Evolutionary conservation across 2,329 filamentous ascomycete genomes (phyloP), one percentile per base, ranked within the genome.

Genomic region (Venturia pyrina): DNA sequence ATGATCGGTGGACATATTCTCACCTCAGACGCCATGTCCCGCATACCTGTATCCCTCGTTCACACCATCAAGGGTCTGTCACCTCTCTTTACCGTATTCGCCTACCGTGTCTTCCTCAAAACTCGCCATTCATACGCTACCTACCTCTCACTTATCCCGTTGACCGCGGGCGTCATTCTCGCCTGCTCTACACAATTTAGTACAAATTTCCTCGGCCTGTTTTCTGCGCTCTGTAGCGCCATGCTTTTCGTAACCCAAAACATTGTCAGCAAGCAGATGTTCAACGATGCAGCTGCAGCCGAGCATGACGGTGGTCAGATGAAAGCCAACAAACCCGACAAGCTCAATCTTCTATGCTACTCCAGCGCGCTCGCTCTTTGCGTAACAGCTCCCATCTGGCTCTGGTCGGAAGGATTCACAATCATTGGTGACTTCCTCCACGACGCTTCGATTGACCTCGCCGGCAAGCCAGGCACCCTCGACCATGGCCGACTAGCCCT

Each of bases 31-130:
- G 93, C 95, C 37, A 99, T 93, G 41, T 89, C 91, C 63, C 90
- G 92, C 75, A 98, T 99, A 65, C 93, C 95, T 0, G 95, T 99
- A 1, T 98, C 95, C 7, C 84, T 99, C 44, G 95, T 99, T 3
- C 95, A 99, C 77, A 99, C 95, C 0, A 98, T 99, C 78, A 99
- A 99, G 79, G 95, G 95, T 8, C 85, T 99, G 34, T 98, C 93
- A 2, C 95, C 95, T 4, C 82, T 99, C 8, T 96, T 99, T 75
- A 99, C 95, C 0, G 95, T 99, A 53, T 77, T 96, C 65, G 95
- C 95, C 64, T 99, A 99, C 75, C 88, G 95, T 65, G 78, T 96
- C 69, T 83, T 97, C 73, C 96, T 93, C 78, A 84, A 91, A 71
- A 96, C 98, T 68, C 87, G 85, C 70, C 98, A 99, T 76, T 91